Base-by-base conservation (phyloP, 2,329 filamentous ascomycete genomes). In the Aureobasidium musti region DNA sequence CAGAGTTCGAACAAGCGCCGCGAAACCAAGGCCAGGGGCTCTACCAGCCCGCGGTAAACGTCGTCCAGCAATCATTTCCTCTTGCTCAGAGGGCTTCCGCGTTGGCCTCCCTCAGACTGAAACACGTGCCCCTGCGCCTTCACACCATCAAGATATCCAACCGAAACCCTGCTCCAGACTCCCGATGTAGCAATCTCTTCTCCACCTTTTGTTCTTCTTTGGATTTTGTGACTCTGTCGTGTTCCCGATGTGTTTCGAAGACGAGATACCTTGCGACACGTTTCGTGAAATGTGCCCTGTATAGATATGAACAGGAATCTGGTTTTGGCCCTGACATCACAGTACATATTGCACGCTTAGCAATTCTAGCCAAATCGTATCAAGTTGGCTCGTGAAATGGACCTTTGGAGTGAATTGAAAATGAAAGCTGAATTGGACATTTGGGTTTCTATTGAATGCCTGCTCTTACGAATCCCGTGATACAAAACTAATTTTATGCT, bases 31-130 rank as follows among this genome's bases (percentile, higher is more conserved):
- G 57, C 33, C n/a, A 60, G 57, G 43, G 39, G 57, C 21, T 59
- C 37, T 59, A 26, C 53, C 33, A 41, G 35, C 53, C 53, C 21
- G 10, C 21, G 37, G 11, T 13, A 19, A 41, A 13, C 54, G 23
- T 45, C 26, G 54, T 59, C 54, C 17, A 59, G 53, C 26, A 57
- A 57, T 57, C 54, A 57, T 53, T 30, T 37, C 57, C 28, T 49
- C 45, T 50, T 33, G 28, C 57, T 33, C 54, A 30, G 39, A 45
- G 23, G 39, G 26, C 28, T 61, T 49, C 43, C 45, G 30, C 43
- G 57, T 63, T 50, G 59, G 45, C 59, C 39, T 63, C 30, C 37
- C 37, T 64, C 61, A 64, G 23, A 45, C 61, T 64, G 61, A 64
- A 45, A 64, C 61, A 64, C 39, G 61, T 30, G 57, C 41, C 57